phyloP scores from a whole-genome alignment of 2,329 filamentous ascomycete species.

The Scorias spongiosa region DNA sequence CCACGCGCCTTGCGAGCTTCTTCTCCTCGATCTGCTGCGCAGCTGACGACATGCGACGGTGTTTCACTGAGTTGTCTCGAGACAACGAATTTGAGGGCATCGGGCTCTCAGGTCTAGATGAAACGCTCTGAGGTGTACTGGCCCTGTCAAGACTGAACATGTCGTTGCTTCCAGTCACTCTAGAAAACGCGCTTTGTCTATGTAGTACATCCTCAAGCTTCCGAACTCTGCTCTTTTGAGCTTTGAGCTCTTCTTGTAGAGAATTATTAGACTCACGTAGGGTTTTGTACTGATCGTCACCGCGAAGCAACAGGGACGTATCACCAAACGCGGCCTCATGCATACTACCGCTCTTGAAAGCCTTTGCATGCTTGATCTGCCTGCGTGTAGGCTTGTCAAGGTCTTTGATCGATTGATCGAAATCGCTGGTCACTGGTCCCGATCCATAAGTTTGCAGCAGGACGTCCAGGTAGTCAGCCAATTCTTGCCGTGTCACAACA shows the following conservation, averaged over 20 bases:
- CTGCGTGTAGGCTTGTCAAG: constrained; percentile 71
- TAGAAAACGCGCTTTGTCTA: constrained; percentile 50
- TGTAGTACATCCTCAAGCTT: constrained; percentile 87
- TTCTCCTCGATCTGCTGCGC: constrained; percentile 48
- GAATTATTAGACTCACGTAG: constrained; percentile 40
- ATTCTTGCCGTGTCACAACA: constrained; percentile 54
- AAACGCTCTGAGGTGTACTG: background rate
- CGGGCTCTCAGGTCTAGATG: constrained; percentile 1
- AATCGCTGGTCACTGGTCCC: constrained; percentile 50
- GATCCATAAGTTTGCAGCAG: constrained; percentile 53
- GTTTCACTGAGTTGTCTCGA: constrained; percentile 11
- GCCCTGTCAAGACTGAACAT: constrained; percentile 16
- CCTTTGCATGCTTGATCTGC: constrained; percentile 72
- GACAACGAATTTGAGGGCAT: constrained; percentile 11
- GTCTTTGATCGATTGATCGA: constrained; percentile 63
- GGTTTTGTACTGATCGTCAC: constrained; percentile 62
- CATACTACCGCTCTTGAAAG: constrained; percentile 91
- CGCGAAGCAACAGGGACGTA: constrained; percentile 69
- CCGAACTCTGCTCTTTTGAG: constrained; percentile 81
- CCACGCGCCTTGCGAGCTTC: constrained; percentile 44
- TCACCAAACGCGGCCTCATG: constrained; percentile 81
- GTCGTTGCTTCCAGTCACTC: constrained; percentile 22
- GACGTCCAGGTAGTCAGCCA: constrained; percentile 56
- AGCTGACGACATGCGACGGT: constrained; percentile 44
- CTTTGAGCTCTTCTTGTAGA: constrained; percentile 49